Base-by-base conservation (phyloP, 1,284 basidiomycete species). In the Trichosporon sp. region DNA sequence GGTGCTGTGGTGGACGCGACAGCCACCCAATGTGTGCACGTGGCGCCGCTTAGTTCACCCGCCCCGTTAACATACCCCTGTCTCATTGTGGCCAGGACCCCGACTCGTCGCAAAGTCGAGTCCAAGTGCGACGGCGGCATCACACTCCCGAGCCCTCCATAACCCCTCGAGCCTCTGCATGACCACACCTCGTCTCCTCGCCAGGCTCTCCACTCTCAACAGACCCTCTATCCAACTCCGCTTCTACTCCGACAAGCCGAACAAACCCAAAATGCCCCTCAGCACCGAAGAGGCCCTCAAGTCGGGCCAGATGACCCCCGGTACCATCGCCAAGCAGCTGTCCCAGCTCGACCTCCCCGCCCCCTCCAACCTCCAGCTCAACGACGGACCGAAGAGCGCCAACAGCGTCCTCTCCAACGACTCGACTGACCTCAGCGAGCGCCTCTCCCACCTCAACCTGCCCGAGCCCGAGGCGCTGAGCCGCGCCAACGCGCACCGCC, bases 391-490 rank as follows among this genome's bases (percentile, higher is more conserved):
- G 10, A 76, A 72, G n/a, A 67, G 32, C 56, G 65, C 66, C 63
- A 70, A 69, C 67, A 63, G 70, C 40, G 32, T 63, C 16, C 59
- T 32, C 21, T 67, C 69, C 46, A 70, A 74, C 11, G 68, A 76
- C 2, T 74, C 74, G 65, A 64, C 66, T 37, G 73, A 72, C 48
- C 69, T 74, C 12, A 66, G 68, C 38, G 77, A 76, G 26, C 73
- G 72, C 14, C 74, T 80, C 11, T 73, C 78, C 7, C 66, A 71
- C 16, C 73, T 80, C 68, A 71, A 72, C 67, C 79, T 84, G 12
- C 84, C 84, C 31, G 83, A 85, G 72, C 84, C 84, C 10, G 84
- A 85, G 73, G 81, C 81, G 7, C 76, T 85, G 65, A 72, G 74
- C 21, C 70, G 73, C 37, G 79, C 78, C 6, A 71, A 76, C 8